Evolutionary conservation across 2,329 filamentous ascomycete genomes (phyloP).

Genomic region (Scolecobasidium constrictum): DNA sequence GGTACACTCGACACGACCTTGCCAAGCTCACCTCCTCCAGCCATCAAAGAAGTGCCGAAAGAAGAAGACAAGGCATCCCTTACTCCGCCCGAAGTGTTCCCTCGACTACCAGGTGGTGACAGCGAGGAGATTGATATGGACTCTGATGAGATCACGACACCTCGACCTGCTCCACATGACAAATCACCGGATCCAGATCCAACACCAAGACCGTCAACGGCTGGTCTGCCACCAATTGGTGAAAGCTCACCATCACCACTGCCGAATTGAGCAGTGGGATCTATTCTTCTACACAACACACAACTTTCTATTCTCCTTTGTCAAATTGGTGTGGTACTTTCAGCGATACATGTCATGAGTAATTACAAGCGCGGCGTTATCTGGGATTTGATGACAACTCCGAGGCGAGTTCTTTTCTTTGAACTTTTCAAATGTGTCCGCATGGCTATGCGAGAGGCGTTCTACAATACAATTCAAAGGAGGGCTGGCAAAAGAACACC

Average conservation of each 20-base stretch:
- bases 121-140: constrained; percentile 28
- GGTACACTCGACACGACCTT: constrained; percentile 19
- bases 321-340: no score
- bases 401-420: no score
- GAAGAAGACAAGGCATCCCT: constrained; percentile 12
- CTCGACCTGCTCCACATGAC: not conserved
- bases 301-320: no score
- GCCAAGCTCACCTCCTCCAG: constrained; percentile 26
- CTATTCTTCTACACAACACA: no score
- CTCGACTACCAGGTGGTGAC: constrained; percentile 29
- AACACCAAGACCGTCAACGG: constrained; percentile 6
- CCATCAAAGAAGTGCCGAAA: constrained; percentile 29
- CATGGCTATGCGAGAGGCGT: no score
- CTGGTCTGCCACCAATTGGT: not conserved
- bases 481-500: no score
- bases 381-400: no score
- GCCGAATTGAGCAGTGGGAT: no score
- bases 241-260: not conserved
- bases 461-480: no score
- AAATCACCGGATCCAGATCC: constrained; percentile 3
- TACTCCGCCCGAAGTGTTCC: constrained; percentile 35
- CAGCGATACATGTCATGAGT: no score
- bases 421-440: no score
- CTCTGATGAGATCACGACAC: constrained; percentile 14
- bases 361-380: no score